phyloP scores from a whole-genome alignment of 140 eudicot species.

The Senecio squalidus region DNA sequence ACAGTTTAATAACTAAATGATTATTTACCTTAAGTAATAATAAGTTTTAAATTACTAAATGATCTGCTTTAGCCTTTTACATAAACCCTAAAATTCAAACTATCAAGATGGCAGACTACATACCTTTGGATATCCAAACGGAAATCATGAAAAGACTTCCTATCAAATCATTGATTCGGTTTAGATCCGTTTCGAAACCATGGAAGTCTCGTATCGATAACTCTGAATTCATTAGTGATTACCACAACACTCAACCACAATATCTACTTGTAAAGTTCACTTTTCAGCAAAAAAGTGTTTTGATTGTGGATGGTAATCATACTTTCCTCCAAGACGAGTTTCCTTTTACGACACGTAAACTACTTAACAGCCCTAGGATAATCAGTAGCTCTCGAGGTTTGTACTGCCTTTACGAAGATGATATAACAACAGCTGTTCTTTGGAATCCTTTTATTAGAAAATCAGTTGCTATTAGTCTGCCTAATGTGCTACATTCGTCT shows the following conservation, averaged over 20 bases:
- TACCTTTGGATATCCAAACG: not conserved
- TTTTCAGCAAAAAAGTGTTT: too few species aligned
- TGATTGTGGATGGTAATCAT: too few species aligned
- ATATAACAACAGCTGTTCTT: not conserved
- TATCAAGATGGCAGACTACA: not conserved
- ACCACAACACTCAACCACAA: not conserved
- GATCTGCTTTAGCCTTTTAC: too few species aligned
- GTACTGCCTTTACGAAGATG: not conserved
- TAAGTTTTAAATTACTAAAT: too few species aligned
- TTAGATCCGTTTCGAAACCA: not conserved
- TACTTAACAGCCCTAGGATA: not conserved
- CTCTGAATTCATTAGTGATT: not conserved
- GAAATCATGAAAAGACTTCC: not conserved
- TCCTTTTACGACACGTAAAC: not conserved
- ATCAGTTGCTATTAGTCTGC: not conserved
- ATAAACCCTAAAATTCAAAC: too few species aligned
- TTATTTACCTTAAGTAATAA: too few species aligned
- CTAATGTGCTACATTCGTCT: not conserved
- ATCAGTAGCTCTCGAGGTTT: not conserved
- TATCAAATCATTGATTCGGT: not conserved
- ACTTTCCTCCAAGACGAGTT: too few species aligned
- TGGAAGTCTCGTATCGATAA: not conserved
- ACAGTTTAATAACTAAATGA: too few species aligned
- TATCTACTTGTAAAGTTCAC: not conserved
- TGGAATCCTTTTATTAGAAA: slow-evolving; percentile 7